Evolutionary conservation across 2,329 filamentous ascomycete species (phyloP).

Genomic region (Botrytis deweyae): DNA sequence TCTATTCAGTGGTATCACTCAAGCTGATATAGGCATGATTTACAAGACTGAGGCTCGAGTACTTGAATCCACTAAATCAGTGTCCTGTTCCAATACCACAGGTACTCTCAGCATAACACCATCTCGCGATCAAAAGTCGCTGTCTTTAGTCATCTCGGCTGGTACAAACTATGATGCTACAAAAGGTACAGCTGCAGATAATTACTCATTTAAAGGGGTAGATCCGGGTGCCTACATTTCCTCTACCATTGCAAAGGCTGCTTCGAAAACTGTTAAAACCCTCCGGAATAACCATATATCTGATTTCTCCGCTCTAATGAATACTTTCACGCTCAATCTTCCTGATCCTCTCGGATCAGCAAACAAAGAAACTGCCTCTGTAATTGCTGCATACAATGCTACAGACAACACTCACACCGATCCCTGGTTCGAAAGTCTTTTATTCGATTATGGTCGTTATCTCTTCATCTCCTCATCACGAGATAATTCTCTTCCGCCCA

Average conservation of each 20-base stretch:
- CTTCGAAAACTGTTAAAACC: conserved; percentile 37
- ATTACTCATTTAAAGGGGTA: conserved; percentile 50
- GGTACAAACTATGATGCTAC: conserved; percentile 52
- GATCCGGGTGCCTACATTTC: conserved; percentile 45
- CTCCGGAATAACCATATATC: conserved; percentile 42
- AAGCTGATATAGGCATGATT: conserved; percentile 46
- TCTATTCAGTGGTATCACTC: conserved; percentile 42
- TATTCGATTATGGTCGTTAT: conserved; percentile 55
- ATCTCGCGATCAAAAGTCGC: conserved; percentile 27
- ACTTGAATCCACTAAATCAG: conserved; percentile 25
- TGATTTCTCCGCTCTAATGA: conserved; percentile 45
- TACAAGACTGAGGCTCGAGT: conserved; percentile 44
- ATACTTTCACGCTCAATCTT: conserved; percentile 46
- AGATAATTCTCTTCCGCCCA: conserved; percentile 52
- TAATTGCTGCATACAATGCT: conserved; percentile 40
- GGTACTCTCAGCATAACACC: conserved; percentile 39
- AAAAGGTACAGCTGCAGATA: conserved; percentile 46
- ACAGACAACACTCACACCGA: conserved; percentile 47
- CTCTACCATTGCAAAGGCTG: conserved; percentile 39
- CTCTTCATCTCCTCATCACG: conserved; percentile 56
- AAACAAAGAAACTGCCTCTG: conserved; percentile 42
- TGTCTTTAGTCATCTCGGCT: conserved; percentile 46
- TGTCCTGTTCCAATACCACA: conserved; percentile 27
- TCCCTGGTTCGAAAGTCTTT: conserved; percentile 52
- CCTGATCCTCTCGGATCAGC: conserved; percentile 47